Conservation (phyloP, 441 rosid genomes). For the Corymbia calophylla region DNA sequence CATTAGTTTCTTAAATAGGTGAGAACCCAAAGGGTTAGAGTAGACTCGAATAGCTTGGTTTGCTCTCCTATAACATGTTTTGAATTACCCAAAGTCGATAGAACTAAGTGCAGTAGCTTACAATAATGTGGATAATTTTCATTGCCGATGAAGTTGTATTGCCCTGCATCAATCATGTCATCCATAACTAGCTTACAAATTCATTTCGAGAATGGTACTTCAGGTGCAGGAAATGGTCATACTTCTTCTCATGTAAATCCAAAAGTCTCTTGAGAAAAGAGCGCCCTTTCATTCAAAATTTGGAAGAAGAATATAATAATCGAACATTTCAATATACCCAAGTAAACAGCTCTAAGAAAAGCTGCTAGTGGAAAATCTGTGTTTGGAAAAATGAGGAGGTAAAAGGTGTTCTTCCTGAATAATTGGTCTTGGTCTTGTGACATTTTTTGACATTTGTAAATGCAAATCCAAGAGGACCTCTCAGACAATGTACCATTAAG, state of each 20-base stretch:
- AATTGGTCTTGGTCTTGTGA: neutral
- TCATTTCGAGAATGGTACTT: neutral
- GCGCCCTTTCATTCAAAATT: too few relatives aligned
- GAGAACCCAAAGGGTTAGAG: neutral
- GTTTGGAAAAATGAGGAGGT: neutral
- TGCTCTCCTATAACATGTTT: neutral
- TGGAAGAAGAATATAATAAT: too few relatives aligned
- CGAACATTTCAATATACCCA: neutral
- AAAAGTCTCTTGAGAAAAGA: neutral
- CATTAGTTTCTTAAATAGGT: neutral
- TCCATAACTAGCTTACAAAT: neutral
- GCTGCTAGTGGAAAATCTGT: neutral
- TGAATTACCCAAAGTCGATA: neutral
- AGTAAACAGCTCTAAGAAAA: neutral
- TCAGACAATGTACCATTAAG: neutral
- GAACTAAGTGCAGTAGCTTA: neutral
- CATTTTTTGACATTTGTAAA: neutral
- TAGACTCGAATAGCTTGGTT: neutral
- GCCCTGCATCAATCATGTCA: neutral
- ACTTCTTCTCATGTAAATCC: neutral
- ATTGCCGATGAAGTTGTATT: neutral
- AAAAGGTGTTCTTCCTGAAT: neutral
- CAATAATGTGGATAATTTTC: neutral
- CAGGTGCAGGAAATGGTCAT: neutral
- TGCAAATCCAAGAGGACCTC: neutral